Conservation (phyloP, 768 basidiomycete species). For the Tricholoma hemisulphureum region DNA sequence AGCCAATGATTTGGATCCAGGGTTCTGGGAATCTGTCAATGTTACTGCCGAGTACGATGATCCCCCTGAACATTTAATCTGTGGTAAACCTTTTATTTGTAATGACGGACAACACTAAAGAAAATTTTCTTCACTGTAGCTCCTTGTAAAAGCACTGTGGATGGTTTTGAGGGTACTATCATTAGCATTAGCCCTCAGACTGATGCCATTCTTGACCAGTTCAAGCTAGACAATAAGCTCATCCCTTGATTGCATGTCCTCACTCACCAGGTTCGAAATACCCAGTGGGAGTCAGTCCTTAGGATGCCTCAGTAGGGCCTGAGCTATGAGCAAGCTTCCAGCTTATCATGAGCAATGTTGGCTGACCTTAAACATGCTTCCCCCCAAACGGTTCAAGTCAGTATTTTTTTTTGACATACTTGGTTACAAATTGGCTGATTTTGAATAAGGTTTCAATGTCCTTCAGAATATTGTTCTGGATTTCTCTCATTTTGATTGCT, state of each 20-base stretch:
- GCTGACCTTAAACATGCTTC: background rate
- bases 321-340: conserved; percentile 6
- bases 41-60: too few relatives aligned
- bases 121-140: too few relatives aligned
- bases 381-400: background rate
- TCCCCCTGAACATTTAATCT: too few relatives aligned
- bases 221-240: background rate
- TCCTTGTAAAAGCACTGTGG: background rate
- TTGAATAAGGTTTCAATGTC: background rate
- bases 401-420: background rate
- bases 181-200: too few relatives aligned
- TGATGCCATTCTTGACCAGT: too few relatives aligned
- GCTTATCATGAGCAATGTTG: conserved; percentile 3
- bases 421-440: background rate
- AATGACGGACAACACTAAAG: too few relatives aligned
- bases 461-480: background rate
- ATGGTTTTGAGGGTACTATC: too few relatives aligned
- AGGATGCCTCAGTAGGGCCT: conserved; percentile 3
- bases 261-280: background rate
- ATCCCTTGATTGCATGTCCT: background rate
- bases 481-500: background rate
- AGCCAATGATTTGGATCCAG: too few relatives aligned
- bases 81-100: too few relatives aligned
- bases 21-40: too few relatives aligned
- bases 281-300: background rate